Evolutionary conservation across 768 basidiomycete genomes (phyloP).

Genomic region (Amanita thiersii): DNA sequence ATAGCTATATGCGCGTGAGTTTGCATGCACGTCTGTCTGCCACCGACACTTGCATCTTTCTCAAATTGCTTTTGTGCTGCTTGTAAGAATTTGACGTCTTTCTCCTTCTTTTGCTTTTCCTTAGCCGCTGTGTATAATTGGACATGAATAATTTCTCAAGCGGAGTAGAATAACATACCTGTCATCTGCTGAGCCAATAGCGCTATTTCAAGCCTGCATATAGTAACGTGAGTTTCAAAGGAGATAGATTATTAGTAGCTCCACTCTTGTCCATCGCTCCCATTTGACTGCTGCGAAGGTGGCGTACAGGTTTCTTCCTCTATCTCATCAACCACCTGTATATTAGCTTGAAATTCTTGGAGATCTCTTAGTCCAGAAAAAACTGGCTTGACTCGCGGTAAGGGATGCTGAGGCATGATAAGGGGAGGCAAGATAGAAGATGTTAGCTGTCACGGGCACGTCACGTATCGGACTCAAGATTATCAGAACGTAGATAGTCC

Average conservation of each 20-base stretch:
- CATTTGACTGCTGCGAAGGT: background rate
- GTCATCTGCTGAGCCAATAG: background rate
- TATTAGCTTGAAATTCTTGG: constrained; percentile 2
- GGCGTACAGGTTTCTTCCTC: background rate
- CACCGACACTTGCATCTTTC: constrained; percentile 14
- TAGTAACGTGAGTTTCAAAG: background rate
- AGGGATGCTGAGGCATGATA: too few species aligned
- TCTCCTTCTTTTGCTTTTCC: constrained; percentile 15
- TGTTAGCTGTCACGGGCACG: too few species aligned
- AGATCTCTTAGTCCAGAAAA: background rate
- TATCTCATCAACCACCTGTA: background rate
- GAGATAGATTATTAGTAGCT: background rate
- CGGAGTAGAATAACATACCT: background rate
- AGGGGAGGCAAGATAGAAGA: too few species aligned
- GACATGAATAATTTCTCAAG: background rate
- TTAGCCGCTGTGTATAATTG: constrained; percentile 8
- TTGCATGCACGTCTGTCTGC: too few species aligned
- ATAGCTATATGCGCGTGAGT: background rate
- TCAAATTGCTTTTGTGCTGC: constrained; percentile 15
- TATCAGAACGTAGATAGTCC: too few species aligned
- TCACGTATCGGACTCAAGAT: too few species aligned
- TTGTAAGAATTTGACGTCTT: constrained; percentile 14
- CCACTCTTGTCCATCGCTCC: background rate
- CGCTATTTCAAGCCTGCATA: background rate
- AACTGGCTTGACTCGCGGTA: too few species aligned